A percentile compares a stretch with the other conserved stretches of the same genome.
Conservation (phyloP, 495 filamentous ascomycete genomes). For the Pyrenula aspistea region DNA sequence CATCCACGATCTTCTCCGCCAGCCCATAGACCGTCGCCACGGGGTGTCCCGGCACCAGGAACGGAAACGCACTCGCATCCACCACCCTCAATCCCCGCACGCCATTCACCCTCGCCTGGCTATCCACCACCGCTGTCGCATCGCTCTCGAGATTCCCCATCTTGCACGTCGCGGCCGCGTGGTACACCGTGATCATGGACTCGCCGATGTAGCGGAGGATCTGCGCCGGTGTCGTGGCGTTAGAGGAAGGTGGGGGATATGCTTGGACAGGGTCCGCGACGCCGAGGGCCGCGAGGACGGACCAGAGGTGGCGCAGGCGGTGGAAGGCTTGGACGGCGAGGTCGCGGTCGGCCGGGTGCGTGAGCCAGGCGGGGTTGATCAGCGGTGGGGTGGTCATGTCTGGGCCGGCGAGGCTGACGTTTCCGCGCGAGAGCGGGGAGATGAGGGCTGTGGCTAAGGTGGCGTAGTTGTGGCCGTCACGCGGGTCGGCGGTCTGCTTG, state of each 20-base stretch:
- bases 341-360: slow-evolving; percentile 35
- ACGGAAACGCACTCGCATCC: slow-evolving; percentile 40
- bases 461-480: slow-evolving; percentile 26
- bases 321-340: slow-evolving; percentile 31
- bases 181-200: slow-evolving; percentile 33
- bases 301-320: slow-evolving; percentile 26
- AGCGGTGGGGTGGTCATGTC: slow-evolving; percentile 31
- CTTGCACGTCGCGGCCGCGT: slow-evolving; percentile 29
- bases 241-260: too few relatives aligned
- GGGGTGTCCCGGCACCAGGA: slow-evolving; percentile 36
- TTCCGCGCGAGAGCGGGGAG: slow-evolving; percentile 34
- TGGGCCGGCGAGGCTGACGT: slow-evolving; percentile 33
- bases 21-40: slow-evolving; percentile 23
- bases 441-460: slow-evolving; percentile 21
- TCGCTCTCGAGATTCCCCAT: slow-evolving; percentile 31
- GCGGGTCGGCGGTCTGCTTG: slow-evolving; percentile 31
- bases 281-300: too few relatives aligned
- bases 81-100: slow-evolving; percentile 28
- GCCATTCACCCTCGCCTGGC: slow-evolving; percentile 24
- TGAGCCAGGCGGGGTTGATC: slow-evolving; percentile 46
- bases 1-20: slow-evolving; percentile 26
- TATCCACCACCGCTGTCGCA: slow-evolving; percentile 28
- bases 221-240: slow-evolving; percentile 29
- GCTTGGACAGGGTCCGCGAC: too few relatives aligned
- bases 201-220: slow-evolving; percentile 28